A percentile compares a stretch with the other conserved stretches of the same genome.
These are phyloP conservation scores for Beta macrorhiza DNA, from an alignment of 179 eudicot genomes.

Conservation along the genomic window DNA sequence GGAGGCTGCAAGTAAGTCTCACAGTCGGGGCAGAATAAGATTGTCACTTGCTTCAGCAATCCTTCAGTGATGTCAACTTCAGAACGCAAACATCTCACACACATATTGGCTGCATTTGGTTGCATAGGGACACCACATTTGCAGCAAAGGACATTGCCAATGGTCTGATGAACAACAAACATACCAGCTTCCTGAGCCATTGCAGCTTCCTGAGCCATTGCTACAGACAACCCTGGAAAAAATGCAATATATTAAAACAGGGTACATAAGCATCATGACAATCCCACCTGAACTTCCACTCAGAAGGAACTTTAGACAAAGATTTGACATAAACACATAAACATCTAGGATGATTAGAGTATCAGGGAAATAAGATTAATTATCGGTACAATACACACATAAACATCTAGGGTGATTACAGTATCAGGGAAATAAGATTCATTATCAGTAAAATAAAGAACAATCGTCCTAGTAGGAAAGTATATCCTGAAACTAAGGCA, in stretches of 20 bases:
- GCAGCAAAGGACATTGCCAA: slow-evolving; percentile 67
- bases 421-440: not conserved
- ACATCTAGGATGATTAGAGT: not conserved
- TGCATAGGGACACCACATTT: slow-evolving; percentile 61
- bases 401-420: not conserved
- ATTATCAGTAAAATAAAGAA: too few relatives aligned
- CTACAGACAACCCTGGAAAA: slow-evolving; percentile 2
- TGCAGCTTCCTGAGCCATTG: slow-evolving; percentile 43
- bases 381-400: too few relatives aligned
- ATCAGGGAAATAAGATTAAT: not conserved
- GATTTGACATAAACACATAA: not conserved
- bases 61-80: slow-evolving; percentile 75
- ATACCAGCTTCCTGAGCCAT: slow-evolving; percentile 54
- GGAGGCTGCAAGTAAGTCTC: slow-evolving; percentile 66
- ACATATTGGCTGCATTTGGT: slow-evolving; percentile 78
- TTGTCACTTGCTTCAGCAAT: slow-evolving; percentile 48
- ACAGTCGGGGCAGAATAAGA: slow-evolving; percentile 54
- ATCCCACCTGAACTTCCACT: not conserved
- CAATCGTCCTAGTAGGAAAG: not conserved
- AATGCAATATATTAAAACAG: not conserved
- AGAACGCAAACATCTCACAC: slow-evolving; percentile 55
- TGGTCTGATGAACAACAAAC: slow-evolving; percentile 50
- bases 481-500: not conserved
- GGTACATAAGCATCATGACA: not conserved
- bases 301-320: not conserved